Evolutionary conservation across 2,329 filamentous ascomycete species (phyloP), one percentile per base, ranked within the genome.

Genomic region (Curvularia spicifera): DNA sequence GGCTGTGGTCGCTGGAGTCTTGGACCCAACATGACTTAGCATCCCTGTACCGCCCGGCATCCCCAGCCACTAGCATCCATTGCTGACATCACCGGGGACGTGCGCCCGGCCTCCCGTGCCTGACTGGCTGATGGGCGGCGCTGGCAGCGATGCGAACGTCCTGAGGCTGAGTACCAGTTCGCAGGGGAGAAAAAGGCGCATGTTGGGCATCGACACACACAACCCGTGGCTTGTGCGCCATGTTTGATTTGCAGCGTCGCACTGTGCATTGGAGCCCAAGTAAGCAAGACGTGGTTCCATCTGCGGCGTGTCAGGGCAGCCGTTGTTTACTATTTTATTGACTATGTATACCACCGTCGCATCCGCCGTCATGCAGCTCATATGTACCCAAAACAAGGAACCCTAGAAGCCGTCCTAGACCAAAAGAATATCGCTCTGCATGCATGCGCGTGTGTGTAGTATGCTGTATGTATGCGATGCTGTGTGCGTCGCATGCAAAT

Each of bases 361-460:
- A 28, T 39, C 35, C 28, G 37, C 39, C 24, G 37, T 46, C 31
- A 60, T 62, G 62, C 58, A 66, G 26, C 3, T 15, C 13, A 15
- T 33, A 59, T 54, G 4, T 59, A 57, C 58, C 46, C n/a, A 60
- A 61, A 59, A 60, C 44, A 40, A 55, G 56, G 53, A 53, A 54
- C 51, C 51, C 54, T 63, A 51, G 43, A 39, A 40, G 33, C 57
- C 54, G 29, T 43, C 51, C 43, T 18, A 33, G 37, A 24, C 18
- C 50, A 37, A 22, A 56, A 56, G 61, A 56, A 64, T 63, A 54
- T 57, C 50, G 51, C 48, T 62, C 33, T 45, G 47, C 56, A 51
- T 52, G 35, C 24, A 6, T 26, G 24, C 24, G 18, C 18, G 18
- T 18, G 18, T 18, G 18, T 18, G 18, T 18, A 18, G 18, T 18